A percentile compares a stretch with the other conserved stretches of the same genome.
Conservation (phyloP, 352 stramenopile genomes). For the Globisporangium irregulare region DNA sequence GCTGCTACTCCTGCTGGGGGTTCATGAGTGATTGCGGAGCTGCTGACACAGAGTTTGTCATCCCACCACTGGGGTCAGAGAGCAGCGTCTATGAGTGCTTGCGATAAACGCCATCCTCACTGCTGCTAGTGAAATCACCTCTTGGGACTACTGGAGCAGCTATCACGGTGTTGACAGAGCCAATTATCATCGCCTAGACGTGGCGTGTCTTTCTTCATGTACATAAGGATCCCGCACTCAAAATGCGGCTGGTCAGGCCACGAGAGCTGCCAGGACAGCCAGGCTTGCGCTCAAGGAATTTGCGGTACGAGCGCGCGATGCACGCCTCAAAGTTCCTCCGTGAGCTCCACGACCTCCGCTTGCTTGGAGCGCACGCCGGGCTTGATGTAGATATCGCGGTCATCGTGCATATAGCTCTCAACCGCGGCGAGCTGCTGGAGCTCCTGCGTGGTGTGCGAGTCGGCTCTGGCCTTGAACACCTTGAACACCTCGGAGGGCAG, state of each 20-base stretch:
- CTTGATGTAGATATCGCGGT: slow-evolving; percentile 69
- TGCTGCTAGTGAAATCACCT: background rate
- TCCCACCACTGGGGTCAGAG: background rate
- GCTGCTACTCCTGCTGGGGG: background rate
- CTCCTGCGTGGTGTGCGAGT: slow-evolving; percentile 51
- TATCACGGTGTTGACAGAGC: background rate
- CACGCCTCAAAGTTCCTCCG: slow-evolving; percentile 64
- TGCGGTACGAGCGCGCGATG: slow-evolving; percentile 70
- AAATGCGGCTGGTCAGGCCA: slow-evolving; percentile 29
- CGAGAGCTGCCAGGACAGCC: background rate
- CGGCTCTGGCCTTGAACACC: slow-evolving; percentile 67
- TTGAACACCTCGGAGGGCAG: slow-evolving; percentile 69
- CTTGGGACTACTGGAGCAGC: background rate
- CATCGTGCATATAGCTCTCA: slow-evolving; percentile 55
- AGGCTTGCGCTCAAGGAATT: slow-evolving; percentile 74
- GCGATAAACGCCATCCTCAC: background rate
- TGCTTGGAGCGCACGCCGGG: slow-evolving; percentile 78
- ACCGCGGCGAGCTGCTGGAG: slow-evolving; percentile 31
- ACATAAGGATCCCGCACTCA: slow-evolving; percentile 73
- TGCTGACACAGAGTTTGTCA: background rate
- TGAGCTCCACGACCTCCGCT: slow-evolving; percentile 70
- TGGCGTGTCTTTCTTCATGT: slow-evolving; percentile 53
- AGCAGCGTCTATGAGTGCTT: slow-evolving; percentile 2
- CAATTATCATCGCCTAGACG: background rate
- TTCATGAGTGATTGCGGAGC: background rate